Base-by-base conservation (phyloP, 176 grass and related monocot species). In the Areca catechu region DNA sequence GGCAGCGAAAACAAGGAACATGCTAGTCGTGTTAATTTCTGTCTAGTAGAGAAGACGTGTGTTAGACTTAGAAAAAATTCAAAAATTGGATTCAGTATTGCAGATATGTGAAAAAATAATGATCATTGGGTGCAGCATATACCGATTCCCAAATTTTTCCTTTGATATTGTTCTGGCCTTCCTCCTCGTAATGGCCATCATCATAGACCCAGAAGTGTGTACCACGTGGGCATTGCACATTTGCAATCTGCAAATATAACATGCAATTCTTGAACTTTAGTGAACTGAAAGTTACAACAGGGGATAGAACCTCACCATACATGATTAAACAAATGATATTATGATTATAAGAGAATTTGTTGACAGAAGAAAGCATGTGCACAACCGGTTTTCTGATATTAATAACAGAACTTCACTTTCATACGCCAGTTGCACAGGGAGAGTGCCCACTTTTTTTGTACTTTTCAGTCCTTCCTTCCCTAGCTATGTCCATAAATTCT, bases 151-250 rank as follows among this genome's bases (percentile, higher is more conserved):
- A 91, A 71, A 97, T 91, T 29, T 74, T 88, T 60, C 92, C 92
- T 76, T 82, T 97, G 65, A 97, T 97, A 25, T 97, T 91, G 34
- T 97, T 97, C 79, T 97, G 92, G 37, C 92, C 92, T 91, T 97
- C 92, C 79, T 97, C 92, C 75, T 97, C 92, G 2, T 88, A 97
- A 19, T 80, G 64, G 4, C 92, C 92, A 67, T 91, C 92, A 69
- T 91, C 77, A 66, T 97, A 97, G 22, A 97, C 92, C 92, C 92
- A 97, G 66, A 97, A 97, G 68, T 97, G 92, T 56, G 92, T 97
- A 71, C 77, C 92, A 56, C 83, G 88, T 43, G 92, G 92, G 53
- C 92, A 97, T 16, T 97, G 92, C 25, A 97, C 92, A 67, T 80
- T 74, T 63, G 86, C 86, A 57, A 97, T 10, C 92, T 97, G 65